Percentiles rank a stretch among this genome's conserved stretches.
Evolutionary conservation across 306 rosid genomes (phyloP).

Genomic region (Elaeagnus macrophylla): DNA sequence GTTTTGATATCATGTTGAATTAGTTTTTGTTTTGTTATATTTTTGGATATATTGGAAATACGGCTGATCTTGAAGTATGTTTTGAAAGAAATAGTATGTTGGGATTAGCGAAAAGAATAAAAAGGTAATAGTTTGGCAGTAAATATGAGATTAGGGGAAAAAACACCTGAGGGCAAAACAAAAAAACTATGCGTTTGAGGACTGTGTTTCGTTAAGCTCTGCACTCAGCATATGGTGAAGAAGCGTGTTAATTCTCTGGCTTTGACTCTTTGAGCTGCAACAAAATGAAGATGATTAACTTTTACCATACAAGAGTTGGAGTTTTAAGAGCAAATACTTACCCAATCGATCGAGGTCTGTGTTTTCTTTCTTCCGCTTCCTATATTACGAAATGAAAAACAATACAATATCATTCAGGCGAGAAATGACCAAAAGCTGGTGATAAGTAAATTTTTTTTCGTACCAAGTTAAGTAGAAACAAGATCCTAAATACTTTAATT

Average conservation of each 20-base stretch:
- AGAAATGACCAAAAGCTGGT: neutral
- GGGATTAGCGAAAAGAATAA: too few species aligned
- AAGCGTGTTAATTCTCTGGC: slow-evolving; percentile 78
- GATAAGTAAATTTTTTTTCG: neutral
- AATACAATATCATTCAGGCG: neutral
- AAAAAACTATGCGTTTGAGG: slow-evolving; percentile 29
- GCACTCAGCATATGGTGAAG: slow-evolving; percentile 97
- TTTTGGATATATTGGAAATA: too few species aligned
- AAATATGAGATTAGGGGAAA: too few species aligned
- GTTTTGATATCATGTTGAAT: too few species aligned
- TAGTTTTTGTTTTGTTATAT: too few species aligned
- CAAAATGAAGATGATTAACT: slow-evolving; percentile 17
- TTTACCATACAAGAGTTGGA: slow-evolving; percentile 7
- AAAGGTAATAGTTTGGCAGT: too few species aligned
- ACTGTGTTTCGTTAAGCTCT: slow-evolving; percentile 45
- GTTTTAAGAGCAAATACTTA: slow-evolving; percentile 24
- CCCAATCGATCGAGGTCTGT: slow-evolving; percentile 53
- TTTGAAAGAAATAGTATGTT: too few species aligned
- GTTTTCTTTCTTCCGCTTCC: slow-evolving; percentile 38
- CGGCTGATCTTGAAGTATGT: too few species aligned
- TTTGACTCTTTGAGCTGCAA: slow-evolving; percentile 69
- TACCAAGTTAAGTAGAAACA: neutral
- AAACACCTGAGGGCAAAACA: too few species aligned
- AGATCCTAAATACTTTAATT: neutral
- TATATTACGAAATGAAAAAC: slow-evolving; percentile 24